Evolutionary conservation across 257 asterid species (phyloP).

Genomic region (Primulina eburnea): DNA sequence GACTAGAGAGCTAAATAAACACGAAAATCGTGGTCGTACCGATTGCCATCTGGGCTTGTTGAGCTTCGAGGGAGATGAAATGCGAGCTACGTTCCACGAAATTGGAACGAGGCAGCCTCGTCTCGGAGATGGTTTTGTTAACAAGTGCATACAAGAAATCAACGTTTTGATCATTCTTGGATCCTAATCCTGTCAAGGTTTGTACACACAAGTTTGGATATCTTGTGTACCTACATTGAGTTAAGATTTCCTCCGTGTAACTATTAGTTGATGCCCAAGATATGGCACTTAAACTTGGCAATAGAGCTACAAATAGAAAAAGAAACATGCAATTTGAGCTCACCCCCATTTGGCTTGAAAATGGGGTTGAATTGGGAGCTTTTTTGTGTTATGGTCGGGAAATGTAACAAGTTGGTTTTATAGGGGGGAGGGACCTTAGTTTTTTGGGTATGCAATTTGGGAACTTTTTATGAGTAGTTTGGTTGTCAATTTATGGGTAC

Average conservation of each 20-base stretch:
- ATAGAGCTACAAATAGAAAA: constrained; percentile 17
- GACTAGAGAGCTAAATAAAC: too few species aligned
- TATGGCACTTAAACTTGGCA: constrained; percentile 8
- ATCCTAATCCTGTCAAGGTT: constrained; percentile 32
- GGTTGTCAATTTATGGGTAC: constrained; percentile 28
- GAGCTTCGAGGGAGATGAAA: constrained; percentile 50
- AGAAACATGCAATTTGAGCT: constrained; percentile 25
- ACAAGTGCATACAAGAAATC: constrained; percentile 48
- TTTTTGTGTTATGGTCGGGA: neutral
- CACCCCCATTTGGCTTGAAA: constrained; percentile 33
- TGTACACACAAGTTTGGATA: constrained; percentile 56
- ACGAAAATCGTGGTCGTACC: constrained; percentile 29
- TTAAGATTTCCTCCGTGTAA: constrained; percentile 21
- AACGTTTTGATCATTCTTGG: constrained; percentile 23
- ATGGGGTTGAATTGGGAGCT: neutral
- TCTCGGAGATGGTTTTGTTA: constrained; percentile 42
- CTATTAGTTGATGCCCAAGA: constrained; percentile 16
- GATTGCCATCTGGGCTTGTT: constrained; percentile 38
- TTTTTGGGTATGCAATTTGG: neutral
- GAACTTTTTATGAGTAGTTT: constrained; percentile 21
- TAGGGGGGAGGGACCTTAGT: constrained; percentile 16
- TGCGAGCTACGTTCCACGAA: constrained; percentile 42
- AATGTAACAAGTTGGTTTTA: constrained; percentile 18
- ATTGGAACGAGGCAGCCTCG: constrained; percentile 41
- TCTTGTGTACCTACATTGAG: constrained; percentile 59